Percentiles rank a stretch among this genome's conserved stretches.
Conservation (phyloP, 2,329 filamentous ascomycete species). For the Xylaria sp. region DNA sequence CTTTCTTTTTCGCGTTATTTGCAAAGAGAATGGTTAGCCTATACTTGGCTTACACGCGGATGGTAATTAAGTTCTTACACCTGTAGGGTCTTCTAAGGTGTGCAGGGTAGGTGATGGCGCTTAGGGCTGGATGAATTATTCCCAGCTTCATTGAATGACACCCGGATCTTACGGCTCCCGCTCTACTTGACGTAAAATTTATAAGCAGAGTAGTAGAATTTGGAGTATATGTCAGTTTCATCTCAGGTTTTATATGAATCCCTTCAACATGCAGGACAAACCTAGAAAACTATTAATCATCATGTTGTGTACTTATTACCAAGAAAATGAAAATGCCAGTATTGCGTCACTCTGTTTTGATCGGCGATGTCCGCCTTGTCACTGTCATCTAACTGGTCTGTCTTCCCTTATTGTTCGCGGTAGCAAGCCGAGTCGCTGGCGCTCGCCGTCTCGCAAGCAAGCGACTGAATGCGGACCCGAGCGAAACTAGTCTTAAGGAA, state of each 20-base stretch:
- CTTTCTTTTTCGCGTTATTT: not conserved
- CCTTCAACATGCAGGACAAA: not conserved
- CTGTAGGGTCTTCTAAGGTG: not conserved
- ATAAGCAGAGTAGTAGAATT: not conserved
- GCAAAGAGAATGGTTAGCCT: not conserved
- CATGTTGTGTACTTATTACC: not conserved
- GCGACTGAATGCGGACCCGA: conserved; percentile 2
- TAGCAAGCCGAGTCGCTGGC: not conserved
- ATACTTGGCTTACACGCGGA: not conserved
- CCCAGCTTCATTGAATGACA: not conserved
- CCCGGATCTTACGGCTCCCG: not conserved
- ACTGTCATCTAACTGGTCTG: too few relatives aligned
- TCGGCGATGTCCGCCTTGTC: too few relatives aligned
- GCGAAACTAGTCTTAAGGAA: not conserved
- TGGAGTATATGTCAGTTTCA: not conserved
- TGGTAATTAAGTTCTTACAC: not conserved
- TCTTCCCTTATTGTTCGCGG: too few relatives aligned
- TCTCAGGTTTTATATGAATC: not conserved
- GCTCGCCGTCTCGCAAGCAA: not conserved
- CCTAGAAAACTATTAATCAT: not conserved
- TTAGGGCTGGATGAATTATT: not conserved
- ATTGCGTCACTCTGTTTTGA: too few relatives aligned
- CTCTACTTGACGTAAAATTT: not conserved
- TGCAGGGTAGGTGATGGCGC: not conserved
- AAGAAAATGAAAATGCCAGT: too few relatives aligned